A percentile compares a stretch with the other conserved stretches of the same genome.
phyloP scores from a whole-genome alignment of 768 basidiomycete genomes.

The Amanita thiersii region DNA sequence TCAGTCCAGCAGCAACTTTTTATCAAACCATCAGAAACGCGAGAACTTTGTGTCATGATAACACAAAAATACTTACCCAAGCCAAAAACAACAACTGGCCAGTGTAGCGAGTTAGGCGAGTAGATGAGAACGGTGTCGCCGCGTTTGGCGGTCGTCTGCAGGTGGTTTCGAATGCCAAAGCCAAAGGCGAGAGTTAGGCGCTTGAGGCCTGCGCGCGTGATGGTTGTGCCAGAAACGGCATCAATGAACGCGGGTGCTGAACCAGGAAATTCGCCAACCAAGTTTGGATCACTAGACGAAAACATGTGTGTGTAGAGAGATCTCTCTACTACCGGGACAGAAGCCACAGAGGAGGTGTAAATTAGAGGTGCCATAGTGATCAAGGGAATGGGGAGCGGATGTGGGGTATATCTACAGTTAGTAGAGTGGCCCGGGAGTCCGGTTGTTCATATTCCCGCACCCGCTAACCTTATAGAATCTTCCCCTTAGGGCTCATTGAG shows the following conservation, averaged over 20 bases:
- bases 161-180: slow-evolving; percentile 44
- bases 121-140: slow-evolving; percentile 60
- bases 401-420: too few relatives aligned
- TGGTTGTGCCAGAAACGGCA: slow-evolving; percentile 42
- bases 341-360: slow-evolving; percentile 36
- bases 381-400: slow-evolving; percentile 8
- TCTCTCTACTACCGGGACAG: slow-evolving; percentile 26
- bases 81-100: slow-evolving; percentile 41
- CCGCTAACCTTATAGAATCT: too few relatives aligned
- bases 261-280: slow-evolving; percentile 35
- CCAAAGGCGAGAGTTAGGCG: slow-evolving; percentile 49
- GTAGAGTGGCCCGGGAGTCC: too few relatives aligned
- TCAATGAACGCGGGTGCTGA: slow-evolving; percentile 56
- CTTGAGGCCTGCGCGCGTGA: slow-evolving; percentile 49
- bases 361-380: slow-evolving; percentile 31
- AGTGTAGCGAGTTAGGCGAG: slow-evolving; percentile 56
- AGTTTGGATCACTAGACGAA: slow-evolving; percentile 18
- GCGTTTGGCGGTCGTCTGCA: slow-evolving; percentile 24
- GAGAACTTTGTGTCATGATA: slow-evolving; percentile 3
- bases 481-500: too few relatives aligned
- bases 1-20: slow-evolving; percentile 54
- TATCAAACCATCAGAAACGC: slow-evolving; percentile 12
- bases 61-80: slow-evolving; percentile 22
- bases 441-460: too few relatives aligned
- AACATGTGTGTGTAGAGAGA: slow-evolving; percentile 48